Evolutionary conservation across 2,329 filamentous ascomycete genomes (phyloP).

Genomic region (Aspergillus piperis): DNA sequence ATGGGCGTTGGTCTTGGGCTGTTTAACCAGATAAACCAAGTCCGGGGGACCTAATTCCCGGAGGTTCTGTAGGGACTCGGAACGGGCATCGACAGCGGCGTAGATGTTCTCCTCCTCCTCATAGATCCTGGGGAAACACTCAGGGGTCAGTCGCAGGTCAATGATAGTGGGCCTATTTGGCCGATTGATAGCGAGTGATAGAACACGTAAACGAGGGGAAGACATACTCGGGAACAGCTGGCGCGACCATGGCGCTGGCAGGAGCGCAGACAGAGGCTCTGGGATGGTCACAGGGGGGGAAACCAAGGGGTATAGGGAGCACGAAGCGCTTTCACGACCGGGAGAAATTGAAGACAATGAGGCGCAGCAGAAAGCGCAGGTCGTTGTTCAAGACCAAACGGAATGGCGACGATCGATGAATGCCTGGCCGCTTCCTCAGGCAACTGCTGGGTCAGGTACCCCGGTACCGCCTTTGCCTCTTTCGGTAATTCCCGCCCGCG

Average conservation of each 20-base stretch:
- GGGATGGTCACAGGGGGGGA: conserved; percentile 1
- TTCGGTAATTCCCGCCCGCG: conserved; percentile 24
- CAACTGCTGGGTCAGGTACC: conserved; percentile 20
- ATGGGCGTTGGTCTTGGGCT: conserved; percentile 59
- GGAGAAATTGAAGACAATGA: conserved; percentile 7
- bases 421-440: conserved; percentile 9
- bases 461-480: conserved; percentile 20
- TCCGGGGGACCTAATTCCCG: conserved; percentile 95
- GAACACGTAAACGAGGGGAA: conserved; percentile 32
- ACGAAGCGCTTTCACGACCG: background rate
- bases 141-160: conserved; percentile 22
- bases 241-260: conserved; percentile 64
- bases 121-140: conserved; percentile 66
- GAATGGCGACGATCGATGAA: conserved; percentile 12
- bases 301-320: background rate
- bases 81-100: conserved; percentile 84
- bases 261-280: conserved; percentile 19
- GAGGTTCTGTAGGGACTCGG: conserved; percentile 79
- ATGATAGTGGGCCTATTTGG: conserved; percentile 18
- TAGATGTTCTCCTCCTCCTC: conserved; percentile 80
- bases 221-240: conserved; percentile 73
- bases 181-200: conserved; percentile 25
- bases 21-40: conserved; percentile 90
- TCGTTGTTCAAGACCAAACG: conserved; percentile 16
- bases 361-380: conserved; percentile 8